Percentiles rank a stretch among this genome's conserved stretches.
Evolutionary conservation across 345 rosid species (phyloP).

Genomic region (Iberis pinnata): DNA sequence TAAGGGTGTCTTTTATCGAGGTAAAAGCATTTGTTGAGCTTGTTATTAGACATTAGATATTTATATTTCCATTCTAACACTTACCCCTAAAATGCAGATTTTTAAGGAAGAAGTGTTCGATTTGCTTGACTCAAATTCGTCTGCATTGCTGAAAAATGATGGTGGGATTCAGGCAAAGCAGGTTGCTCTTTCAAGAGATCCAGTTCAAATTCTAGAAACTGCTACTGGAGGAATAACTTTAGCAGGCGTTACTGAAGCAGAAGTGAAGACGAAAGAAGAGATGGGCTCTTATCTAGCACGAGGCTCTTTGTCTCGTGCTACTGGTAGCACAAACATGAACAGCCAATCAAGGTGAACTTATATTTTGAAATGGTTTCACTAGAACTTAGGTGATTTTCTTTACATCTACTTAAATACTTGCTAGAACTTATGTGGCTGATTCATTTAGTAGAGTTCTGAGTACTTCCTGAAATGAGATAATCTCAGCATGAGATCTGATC

Average conservation of each 20-base stretch:
- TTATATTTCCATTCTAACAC: background rate
- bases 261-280: conserved; percentile 81
- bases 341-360: conserved; percentile 76
- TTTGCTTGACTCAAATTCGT: conserved; percentile 61
- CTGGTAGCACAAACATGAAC: conserved; percentile 96
- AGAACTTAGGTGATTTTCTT: background rate
- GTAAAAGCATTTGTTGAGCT: conserved; percentile 28
- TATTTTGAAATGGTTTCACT: background rate
- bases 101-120: conserved; percentile 96
- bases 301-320: conserved; percentile 84
- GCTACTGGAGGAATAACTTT: conserved; percentile 86
- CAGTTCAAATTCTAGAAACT: conserved; percentile 88
- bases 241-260: conserved; percentile 90
- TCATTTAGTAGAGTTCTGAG: background rate
- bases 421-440: conserved; percentile 8
- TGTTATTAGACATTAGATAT: background rate
- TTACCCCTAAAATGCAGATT: conserved; percentile 40
- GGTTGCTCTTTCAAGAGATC: conserved; percentile 49
- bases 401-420: background rate
- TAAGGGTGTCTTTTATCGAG: conserved; percentile 93
- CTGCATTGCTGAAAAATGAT: conserved; percentile 42
- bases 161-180: conserved; percentile 35
- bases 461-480: background rate
- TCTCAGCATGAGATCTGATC: too few species aligned
- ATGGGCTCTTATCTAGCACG: conserved; percentile 66